These are phyloP conservation scores for Thermothelomyces thermophilus DNA, from an alignment of 2,329 filamentous ascomycete genomes.

Conservation along the genomic window DNA sequence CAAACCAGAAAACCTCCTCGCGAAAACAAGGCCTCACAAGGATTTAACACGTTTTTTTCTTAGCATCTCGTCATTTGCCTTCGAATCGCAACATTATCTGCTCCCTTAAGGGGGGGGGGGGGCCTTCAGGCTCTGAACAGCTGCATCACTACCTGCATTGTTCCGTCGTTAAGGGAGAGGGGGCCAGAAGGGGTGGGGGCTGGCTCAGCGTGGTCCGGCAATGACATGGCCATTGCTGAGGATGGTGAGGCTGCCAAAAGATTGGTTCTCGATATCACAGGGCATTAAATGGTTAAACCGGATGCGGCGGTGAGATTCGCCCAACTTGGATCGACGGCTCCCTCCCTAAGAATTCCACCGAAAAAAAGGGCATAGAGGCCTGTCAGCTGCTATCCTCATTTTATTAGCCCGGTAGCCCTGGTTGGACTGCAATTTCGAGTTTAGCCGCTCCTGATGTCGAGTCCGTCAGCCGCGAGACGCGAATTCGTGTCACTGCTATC, in stretches of 20 bases:
- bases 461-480: conserved; percentile 9
- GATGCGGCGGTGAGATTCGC: conserved; percentile 13
- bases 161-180: too few relatives aligned
- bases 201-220: background rate
- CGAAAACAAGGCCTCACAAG: conserved; percentile 4
- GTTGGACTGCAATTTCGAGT: conserved; percentile 15
- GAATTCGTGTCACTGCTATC: background rate
- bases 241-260: background rate
- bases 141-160: background rate
- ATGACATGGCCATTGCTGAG: conserved; percentile 4
- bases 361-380: conserved; percentile 4
- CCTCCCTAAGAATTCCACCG: conserved; percentile 8
- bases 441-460: conserved; percentile 9
- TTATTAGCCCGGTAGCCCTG: conserved; percentile 6
- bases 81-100: too few relatives aligned
- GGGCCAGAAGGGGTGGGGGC: too few relatives aligned
- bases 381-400: conserved; percentile 13
- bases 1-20: background rate
- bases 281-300: background rate
- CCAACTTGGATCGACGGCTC: background rate
- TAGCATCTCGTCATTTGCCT: background rate
- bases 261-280: conserved; percentile 1
- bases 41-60: background rate
- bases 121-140: too few relatives aligned
- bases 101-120: too few relatives aligned